phyloP scores from a whole-genome alignment of 2,329 filamentous ascomycete genomes.

The Trichoderma sp. region DNA sequence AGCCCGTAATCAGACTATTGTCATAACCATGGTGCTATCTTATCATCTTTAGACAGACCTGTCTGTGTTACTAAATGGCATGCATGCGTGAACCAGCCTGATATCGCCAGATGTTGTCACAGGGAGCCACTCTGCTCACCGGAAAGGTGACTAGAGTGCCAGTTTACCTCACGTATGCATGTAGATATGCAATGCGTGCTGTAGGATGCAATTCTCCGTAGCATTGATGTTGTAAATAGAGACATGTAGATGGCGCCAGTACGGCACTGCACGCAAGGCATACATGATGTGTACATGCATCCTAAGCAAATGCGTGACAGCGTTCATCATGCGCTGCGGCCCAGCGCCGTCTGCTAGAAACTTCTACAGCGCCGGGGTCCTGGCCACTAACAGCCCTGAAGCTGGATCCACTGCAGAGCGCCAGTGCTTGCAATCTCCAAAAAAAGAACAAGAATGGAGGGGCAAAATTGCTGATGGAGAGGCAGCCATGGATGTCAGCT shows the following conservation, averaged over 20 bases:
- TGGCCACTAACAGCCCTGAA: conserved; percentile 8
- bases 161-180: background rate
- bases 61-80: background rate
- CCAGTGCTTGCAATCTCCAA: background rate
- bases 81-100: background rate
- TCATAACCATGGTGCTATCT: too few relatives aligned
- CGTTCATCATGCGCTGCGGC: conserved; percentile 19
- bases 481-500: background rate
- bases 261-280: background rate
- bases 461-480: background rate
- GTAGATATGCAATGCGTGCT: background rate
- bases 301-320: conserved; percentile 5
- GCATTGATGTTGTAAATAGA: background rate
- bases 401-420: background rate
- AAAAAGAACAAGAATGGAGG: background rate
- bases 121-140: background rate
- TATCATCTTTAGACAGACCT: background rate
- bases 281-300: background rate
- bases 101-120: background rate
- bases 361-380: conserved; percentile 19
- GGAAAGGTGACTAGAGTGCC: background rate
- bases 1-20: background rate
- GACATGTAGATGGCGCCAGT: too few relatives aligned
- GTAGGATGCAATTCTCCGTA: background rate
- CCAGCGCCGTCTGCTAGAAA: conserved; percentile 24